Evolutionary conservation across 139 green algal species (phyloP).

Genomic region (Tetradesmus lagerheimii): DNA sequence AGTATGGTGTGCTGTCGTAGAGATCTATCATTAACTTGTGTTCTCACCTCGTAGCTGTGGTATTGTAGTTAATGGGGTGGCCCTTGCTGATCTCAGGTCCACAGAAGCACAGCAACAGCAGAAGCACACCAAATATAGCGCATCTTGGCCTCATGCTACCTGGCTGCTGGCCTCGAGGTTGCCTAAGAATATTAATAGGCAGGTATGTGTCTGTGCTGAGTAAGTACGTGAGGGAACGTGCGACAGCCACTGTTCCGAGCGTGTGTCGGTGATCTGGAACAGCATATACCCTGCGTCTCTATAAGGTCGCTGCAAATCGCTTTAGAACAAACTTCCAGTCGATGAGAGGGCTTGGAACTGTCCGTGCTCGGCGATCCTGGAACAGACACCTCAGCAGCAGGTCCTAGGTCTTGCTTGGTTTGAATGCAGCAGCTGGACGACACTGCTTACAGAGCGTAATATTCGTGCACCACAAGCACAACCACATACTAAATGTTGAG

Average conservation of each 20-base stretch:
- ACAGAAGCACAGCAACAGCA: neutral
- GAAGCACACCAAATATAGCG: neutral
- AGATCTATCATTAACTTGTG: too few species aligned
- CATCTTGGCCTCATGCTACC: neutral
- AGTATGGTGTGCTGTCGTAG: too few species aligned
- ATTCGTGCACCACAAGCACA: too few species aligned
- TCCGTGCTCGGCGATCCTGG: too few species aligned
- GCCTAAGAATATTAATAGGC: neutral
- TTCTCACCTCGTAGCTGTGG: neutral
- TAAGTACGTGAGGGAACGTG: neutral
- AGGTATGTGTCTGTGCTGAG: too few species aligned
- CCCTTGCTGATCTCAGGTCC: neutral
- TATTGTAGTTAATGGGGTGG: conserved; percentile 1
- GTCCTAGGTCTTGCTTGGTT: neutral
- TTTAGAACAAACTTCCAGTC: too few species aligned
- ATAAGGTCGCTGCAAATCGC: too few species aligned
- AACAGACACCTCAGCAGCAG: neutral
- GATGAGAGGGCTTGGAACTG: too few species aligned
- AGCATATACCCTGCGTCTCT: neutral
- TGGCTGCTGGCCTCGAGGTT: neutral
- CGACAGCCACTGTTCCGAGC: neutral
- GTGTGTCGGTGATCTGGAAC: neutral
- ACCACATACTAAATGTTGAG: too few species aligned
- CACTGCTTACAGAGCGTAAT: too few species aligned
- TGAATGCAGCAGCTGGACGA: neutral